Base-by-base conservation (phyloP, 768 basidiomycete species). In the Crucibulum laeve region DNA sequence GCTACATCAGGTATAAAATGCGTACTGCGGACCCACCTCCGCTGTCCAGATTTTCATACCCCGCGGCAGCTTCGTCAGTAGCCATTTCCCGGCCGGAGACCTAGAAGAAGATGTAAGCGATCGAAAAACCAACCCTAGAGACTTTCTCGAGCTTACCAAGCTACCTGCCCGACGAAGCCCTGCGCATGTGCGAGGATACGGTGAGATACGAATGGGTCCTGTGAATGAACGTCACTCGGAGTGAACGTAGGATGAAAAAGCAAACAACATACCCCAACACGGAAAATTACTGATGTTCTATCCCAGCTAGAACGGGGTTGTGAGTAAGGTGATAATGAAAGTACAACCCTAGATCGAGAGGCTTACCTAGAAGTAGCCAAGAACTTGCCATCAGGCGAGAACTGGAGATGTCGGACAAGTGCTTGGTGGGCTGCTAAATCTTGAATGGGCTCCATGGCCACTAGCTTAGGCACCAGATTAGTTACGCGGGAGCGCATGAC, bases 101-200 rank as follows among this genome's bases (percentile, higher is more conserved):
- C 80, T 82, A 44, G 15, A 30, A 8, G 23, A 28, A 4, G 30
- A 24, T 40, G 18, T 45, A 45, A 24, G 44, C 23, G 18, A 35
- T 15, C 38, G 38, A 38, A 32, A 36, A 22, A 38, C 23, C 28
- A 19, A n/a, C 10, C 42, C 26, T 11, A 19, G 6, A 25, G n/a
- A 42, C 14, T 13, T 19, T 25, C 4, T 37, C 38, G 17, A 23
- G 24, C 64, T 42, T 45, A 82, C 84, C 86, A 89, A 23, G 83
- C 84, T 24, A 87, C 85, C 60, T 87, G 85, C 25, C 80, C 77
- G 24, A 86, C 79, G 58, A 87, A 86, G n/a, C 82, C 82, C 48
- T 77, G 73, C 4, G 80, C 67, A 53, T 87, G 84, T 0, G 79
- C 80, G 15, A 88, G 70, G 13, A 77, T 72, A 32, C 82, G 76